phyloP scores from a whole-genome alignment of 305 asterid species.

The Coffea humblotiana region DNA sequence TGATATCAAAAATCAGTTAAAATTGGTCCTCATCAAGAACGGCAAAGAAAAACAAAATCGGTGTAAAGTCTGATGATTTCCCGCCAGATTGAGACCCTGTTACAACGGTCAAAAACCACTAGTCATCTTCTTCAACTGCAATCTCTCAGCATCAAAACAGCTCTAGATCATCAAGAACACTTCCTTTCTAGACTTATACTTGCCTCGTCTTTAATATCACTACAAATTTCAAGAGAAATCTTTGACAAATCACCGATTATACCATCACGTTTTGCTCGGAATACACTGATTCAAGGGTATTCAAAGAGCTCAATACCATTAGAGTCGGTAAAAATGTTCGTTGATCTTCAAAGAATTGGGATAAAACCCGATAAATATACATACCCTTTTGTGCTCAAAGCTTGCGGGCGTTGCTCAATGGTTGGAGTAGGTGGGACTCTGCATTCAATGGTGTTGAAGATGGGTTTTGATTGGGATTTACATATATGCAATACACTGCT shows the following conservation, averaged over 20 bases:
- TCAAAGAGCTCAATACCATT: conserved; percentile 40
- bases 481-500: conserved; percentile 54
- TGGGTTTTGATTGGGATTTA: conserved; percentile 41
- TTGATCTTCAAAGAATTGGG: conserved; percentile 14
- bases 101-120: conserved; percentile 39
- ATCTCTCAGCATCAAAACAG: conserved; percentile 46
- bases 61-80: conserved; percentile 30
- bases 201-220: conserved; percentile 44
- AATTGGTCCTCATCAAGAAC: no score
- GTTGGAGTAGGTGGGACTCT: conserved; percentile 49
- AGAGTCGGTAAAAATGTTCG: conserved; percentile 39
- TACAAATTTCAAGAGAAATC: conserved; percentile 38
- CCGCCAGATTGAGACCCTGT: conserved; percentile 46
- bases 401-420: conserved; percentile 58
- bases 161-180: conserved; percentile 47
- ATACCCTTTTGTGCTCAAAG: conserved; percentile 55
- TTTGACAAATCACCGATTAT: conserved; percentile 38
- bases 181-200: conserved; percentile 47
- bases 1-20: no score
- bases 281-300: conserved; percentile 52
- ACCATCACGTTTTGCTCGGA: conserved; percentile 62
- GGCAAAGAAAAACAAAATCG: background rate
- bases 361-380: conserved; percentile 49
- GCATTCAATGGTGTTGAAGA: conserved; percentile 49
- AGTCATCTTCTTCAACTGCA: conserved; percentile 45